Base-by-base conservation (phyloP, 495 filamentous ascomycete species). In the Penicillium macrosclerotiorum region DNA sequence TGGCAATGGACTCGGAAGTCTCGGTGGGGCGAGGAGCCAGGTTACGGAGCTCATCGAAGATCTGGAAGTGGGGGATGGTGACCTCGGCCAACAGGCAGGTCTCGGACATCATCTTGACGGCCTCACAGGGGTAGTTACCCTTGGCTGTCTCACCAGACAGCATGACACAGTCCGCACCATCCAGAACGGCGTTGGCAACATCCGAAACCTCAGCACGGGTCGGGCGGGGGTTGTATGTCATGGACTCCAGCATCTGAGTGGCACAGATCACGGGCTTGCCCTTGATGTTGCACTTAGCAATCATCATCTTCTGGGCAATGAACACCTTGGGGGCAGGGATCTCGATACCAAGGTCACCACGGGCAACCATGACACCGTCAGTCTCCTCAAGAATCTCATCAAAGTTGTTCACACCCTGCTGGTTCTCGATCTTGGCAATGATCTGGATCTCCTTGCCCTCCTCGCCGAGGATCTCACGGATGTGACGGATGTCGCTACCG, bases 241-340 rank as follows among this genome's bases (percentile, higher is more conserved):
- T 98, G 55, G 89, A 95, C 80, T 98, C 93, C 50, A 98, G 79
- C 85, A 90, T 89, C 70, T 90, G 84, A 23, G 87, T 90, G 38
- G 89, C 89, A 68, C 91, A 96, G 65, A 97, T 96, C 62, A 90
- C 89, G 51, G 93, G 93, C 80, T 98, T 98, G 66, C 94, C 93
- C 57, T 91, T 92, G 63, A 96, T 86, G 79, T 98, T 98, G 81
- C 94, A 97, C 84, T 96, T 97, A 67, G 92, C 89, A 72, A 97
- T 97, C 86, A 98, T 91, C 89, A 97, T 97, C 84, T 98, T 98
- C 80, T 98, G 93, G 36, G 93, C 93, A 52, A 95, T 85, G 74
- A 97, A 98, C 42, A 98, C 93, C 79, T 98, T 94, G 41, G 92
- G 88, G 27, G 94, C 90, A 14, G 93, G 90, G 62, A 98, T 98